Base-by-base conservation (phyloP, 305 asterid genomes). In the Plantago coronopus region DNA sequence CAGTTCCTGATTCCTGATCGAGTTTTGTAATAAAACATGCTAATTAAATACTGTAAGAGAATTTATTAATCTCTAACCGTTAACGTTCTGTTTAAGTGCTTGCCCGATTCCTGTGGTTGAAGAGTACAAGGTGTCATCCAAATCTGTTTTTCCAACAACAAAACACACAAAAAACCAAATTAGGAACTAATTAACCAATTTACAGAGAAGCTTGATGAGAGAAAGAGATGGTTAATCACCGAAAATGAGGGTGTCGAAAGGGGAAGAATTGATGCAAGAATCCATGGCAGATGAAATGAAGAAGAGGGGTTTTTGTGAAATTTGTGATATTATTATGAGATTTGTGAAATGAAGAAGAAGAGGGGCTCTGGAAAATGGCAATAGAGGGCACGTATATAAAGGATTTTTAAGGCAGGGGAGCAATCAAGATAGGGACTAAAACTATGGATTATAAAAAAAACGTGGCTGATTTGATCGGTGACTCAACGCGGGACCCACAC, bases 51-150 rank as follows among this genome's bases (percentile, higher is more conserved):
- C 16, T 46, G 9, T 10, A 37, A 34, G 13, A 11, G 19, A 31
- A 15, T 21, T 13, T n/a, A 12, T 4, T 11, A 18, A 15, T 18
- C n/a, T n/a, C n/a, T 37, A 37, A 87, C 97, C 97, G 67, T 82
- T 84, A 74, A 90, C 94, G 65, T 90, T 90, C 14, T 72, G 81
- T 67, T 85, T 87, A 48, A 80, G 77, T 16, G 96, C 94, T 71
- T 69, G 77, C 11, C 94, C 96, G 43, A 90, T 83, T 70, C 97
- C 96, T 23, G 76, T 63, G 46, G 71, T 69, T 51, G 91, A 81
- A 17, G 97, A 80, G 62, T 90, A 90, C 74, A 90, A 65, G 54
- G 97, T 90, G 61, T 90, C 96, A 55, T 90, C 97, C 86, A 90
- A 85, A 81, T 90, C 96, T 90, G 83, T 42, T 18, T 25, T 5